phyloP scores from a whole-genome alignment of 1,284 basidiomycete genomes.

The Pholiota adiposa region DNA sequence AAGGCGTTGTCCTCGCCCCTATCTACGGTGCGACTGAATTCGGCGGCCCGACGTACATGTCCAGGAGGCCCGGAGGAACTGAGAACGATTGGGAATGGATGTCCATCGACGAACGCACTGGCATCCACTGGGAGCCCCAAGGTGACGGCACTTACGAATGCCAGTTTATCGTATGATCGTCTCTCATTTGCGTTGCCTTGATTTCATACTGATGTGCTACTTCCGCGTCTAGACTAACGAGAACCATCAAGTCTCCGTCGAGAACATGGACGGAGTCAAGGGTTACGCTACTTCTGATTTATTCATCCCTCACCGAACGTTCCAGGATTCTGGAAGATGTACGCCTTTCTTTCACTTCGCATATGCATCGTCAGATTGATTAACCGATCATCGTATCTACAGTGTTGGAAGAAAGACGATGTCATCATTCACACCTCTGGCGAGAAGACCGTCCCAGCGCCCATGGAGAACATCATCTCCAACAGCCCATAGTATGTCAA shows the following conservation, averaged over 20 bases:
- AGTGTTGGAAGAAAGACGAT: conserved; percentile 27
- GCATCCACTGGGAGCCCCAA: conserved; percentile 33
- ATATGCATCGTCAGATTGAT: neutral
- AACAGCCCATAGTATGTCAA: conserved; percentile 32
- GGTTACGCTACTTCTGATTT: conserved; percentile 46
- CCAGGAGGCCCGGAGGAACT: conserved; percentile 16
- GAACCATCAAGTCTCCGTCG: conserved; percentile 27
- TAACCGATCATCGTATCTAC: neutral
- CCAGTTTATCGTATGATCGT: conserved; percentile 29
- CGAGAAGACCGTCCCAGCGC: conserved; percentile 15
- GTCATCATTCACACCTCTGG: conserved; percentile 16
- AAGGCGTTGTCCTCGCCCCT: conserved; percentile 32
- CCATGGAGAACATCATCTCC: conserved; percentile 9
- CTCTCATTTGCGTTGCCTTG: neutral
- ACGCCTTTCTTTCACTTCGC: neutral
- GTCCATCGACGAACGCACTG: conserved; percentile 23
- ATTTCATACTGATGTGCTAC: neutral
- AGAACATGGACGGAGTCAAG: conserved; percentile 28
- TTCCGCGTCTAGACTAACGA: conserved; percentile 23
- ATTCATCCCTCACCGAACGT: conserved; percentile 49
- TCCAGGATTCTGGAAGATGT: conserved; percentile 45
- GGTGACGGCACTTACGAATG: conserved; percentile 35
- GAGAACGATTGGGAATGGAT: conserved; percentile 34
- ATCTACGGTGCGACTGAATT: conserved; percentile 40
- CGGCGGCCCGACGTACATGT: conserved; percentile 22